Percentiles rank a stretch among this genome's conserved stretches.
Evolutionary conservation across 257 asterid species (phyloP).

Genomic region (Solanum chilense): DNA sequence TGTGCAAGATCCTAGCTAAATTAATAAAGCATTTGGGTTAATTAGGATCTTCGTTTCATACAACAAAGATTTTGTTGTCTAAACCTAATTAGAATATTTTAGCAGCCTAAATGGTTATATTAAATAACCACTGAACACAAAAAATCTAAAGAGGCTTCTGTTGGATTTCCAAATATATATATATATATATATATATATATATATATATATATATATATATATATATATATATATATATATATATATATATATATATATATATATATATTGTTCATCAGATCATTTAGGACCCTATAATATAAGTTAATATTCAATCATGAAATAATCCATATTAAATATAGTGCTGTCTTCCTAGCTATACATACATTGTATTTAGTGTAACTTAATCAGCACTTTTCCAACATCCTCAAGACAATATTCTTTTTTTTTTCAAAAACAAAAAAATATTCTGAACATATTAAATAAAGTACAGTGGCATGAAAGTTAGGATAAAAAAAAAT

Average conservation of each 20-base stretch:
- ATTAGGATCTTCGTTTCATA: neutral
- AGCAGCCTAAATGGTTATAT: neutral
- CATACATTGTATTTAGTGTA: neutral
- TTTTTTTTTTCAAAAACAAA: neutral
- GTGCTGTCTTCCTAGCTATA: neutral
- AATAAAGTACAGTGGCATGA: neutral
- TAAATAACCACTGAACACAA: neutral
- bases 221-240: neutral
- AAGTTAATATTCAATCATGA: neutral
- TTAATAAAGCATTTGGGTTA: neutral
- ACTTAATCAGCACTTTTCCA: neutral
- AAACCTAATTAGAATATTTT: neutral
- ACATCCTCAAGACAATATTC: neutral
- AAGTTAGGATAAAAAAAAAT: neutral
- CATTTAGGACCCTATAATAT: neutral
- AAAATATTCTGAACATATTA: neutral
- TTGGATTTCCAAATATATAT: neutral
- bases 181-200: neutral
- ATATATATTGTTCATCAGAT: neutral
- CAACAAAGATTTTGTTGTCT: neutral
- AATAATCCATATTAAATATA: neutral
- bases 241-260: neutral
- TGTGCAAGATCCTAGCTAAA: neutral
- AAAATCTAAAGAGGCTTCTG: neutral
- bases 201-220: neutral